phyloP scores from a whole-genome alignment of 148 eudicot species.

The Camellia japonica region DNA sequence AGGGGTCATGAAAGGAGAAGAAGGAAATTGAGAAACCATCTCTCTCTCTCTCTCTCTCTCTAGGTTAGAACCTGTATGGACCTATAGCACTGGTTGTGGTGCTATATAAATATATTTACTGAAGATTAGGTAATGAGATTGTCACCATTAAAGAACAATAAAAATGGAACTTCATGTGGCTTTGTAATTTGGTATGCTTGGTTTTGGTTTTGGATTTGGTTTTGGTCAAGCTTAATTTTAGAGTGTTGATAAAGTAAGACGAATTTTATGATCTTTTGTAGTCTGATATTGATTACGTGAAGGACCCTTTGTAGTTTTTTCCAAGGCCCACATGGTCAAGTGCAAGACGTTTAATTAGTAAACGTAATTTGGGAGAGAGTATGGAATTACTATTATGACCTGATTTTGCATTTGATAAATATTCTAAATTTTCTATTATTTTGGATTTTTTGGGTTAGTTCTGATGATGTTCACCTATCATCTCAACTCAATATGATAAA shows the following conservation, averaged over 20 bases:
- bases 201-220: background rate
- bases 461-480: too few relatives aligned
- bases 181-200: background rate
- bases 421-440: too few relatives aligned
- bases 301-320: background rate
- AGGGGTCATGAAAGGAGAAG: background rate
- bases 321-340: background rate
- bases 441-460: too few relatives aligned
- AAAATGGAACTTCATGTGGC: background rate
- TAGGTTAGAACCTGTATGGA: too few relatives aligned
- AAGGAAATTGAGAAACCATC: background rate
- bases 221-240: slow-evolving; percentile 17
- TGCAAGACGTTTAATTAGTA: background rate
- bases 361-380: background rate
- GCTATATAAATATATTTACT: background rate
- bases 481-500: too few relatives aligned
- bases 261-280: background rate
- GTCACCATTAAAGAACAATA: background rate
- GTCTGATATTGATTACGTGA: background rate
- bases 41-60: background rate
- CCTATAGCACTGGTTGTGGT: too few relatives aligned
- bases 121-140: slow-evolving; percentile 3
- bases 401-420: background rate
- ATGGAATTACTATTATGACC: background rate
- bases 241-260: slow-evolving; percentile 13